Evolutionary conservation across 495 filamentous ascomycete species (phyloP).

Genomic region (Bathelium albidoporum): DNA sequence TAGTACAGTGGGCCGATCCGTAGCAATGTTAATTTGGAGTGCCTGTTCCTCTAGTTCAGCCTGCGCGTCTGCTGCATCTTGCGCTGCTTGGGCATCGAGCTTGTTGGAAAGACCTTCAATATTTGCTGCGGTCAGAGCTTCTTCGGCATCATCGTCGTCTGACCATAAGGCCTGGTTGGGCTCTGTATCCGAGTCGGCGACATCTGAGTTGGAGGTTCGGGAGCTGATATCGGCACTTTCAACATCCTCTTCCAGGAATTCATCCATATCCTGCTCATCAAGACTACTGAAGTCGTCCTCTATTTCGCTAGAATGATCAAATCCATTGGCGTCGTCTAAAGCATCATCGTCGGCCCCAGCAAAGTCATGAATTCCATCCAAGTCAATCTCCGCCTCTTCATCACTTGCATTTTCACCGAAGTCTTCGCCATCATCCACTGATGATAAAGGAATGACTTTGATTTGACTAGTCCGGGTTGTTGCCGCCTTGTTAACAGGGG

Average conservation of each 20-base stretch:
- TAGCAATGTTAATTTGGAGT: conserved; percentile 88
- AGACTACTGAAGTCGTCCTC: conserved; percentile 37
- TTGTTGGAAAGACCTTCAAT: conserved; percentile 82
- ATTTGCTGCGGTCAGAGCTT: conserved; percentile 89
- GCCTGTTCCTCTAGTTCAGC: conserved; percentile 77
- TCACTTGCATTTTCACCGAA: too few species aligned
- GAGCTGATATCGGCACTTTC: conserved; percentile 41
- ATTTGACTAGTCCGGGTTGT: background rate
- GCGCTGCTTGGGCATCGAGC: conserved; percentile 58
- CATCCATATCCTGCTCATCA: conserved; percentile 32
- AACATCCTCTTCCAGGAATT: conserved; percentile 36
- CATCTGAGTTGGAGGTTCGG: conserved; percentile 24
- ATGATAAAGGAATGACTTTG: background rate
- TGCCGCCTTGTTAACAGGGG: too few species aligned
- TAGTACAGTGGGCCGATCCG: conserved; percentile 65
- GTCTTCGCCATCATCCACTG: conserved; percentile 6
- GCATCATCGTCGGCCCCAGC: conserved; percentile 20
- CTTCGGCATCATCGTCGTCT: conserved; percentile 81
- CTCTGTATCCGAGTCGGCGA: conserved; percentile 29
- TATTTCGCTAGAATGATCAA: conserved; percentile 32
- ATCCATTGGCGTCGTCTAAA: conserved; percentile 37
- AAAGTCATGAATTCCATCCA: conserved; percentile 17
- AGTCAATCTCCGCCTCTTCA: conserved; percentile 24
- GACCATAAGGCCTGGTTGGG: conserved; percentile 64
- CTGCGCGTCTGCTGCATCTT: conserved; percentile 66